Base-by-base conservation (phyloP, 306 rosid species). In the Hippophae rhamnoides region DNA sequence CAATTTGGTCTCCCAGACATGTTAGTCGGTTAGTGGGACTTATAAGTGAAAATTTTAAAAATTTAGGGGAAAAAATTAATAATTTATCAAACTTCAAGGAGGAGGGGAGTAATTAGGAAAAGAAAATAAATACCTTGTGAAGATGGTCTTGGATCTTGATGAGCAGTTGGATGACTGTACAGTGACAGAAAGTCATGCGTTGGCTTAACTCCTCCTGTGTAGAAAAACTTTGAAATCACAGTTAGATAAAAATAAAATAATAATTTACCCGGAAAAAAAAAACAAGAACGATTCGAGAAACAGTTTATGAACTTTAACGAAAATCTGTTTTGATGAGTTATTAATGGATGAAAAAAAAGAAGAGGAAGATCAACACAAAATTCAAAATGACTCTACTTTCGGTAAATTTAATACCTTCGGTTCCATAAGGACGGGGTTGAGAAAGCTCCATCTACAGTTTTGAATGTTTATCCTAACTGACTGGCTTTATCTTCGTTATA, bases 161-260 rank as follows among this genome's bases (percentile, higher is more conserved):
- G 93, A 58, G 81, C 69, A 69, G 79, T 68, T 69, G 96, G 78
- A 79, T 81, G 87, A 65, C 86, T 83, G 65, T 72, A 83, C 55
- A 92, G 86, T 47, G 99, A 85, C 61, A 92, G 93, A 77, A 88
- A 92, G 78, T 92, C 99, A 52, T 88, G 96, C 54, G 95, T 83
- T 57, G 96, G 70, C 79, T 88, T 92, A 53, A 81, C 82, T 72
- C 90, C 95, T 82, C 38, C 38, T 31, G 38, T 31, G 89, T 75
- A 52, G 47, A 72, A 57, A 61, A 62, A 67, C 74, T 60, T 71
- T 57, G 56, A 62, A 64, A 72, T 68, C 13, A 57, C 46, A 45
- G 57, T 52, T 71, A 41, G 65, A 18, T 48, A 57, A 46, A 54
- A 59, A 46, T 31, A 31, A 31, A 31, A 3, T 31, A 31, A 31